Conservation (phyloP, 805 yeast genomes). For the Lipomyces yamadae region DNA sequence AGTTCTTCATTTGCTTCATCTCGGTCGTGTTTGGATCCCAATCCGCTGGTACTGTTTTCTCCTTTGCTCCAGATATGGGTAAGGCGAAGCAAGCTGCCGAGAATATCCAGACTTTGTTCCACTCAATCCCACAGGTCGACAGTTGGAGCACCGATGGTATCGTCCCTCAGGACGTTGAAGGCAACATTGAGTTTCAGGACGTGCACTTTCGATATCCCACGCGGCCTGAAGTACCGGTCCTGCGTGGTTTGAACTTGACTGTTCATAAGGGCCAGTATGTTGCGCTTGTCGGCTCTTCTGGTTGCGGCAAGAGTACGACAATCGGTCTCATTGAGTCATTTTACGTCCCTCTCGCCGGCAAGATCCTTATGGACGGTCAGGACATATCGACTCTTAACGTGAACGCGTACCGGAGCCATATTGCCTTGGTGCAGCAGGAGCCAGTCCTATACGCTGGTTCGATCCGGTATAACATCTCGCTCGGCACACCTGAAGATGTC, state of each 20-base stretch:
- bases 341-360: conserved; percentile 57
- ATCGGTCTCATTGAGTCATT: conserved; percentile 61
- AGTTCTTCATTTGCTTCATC: conserved; percentile 49
- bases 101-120: conserved; percentile 45
- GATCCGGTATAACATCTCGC: conserved; percentile 72
- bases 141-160: conserved; percentile 43
- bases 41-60: conserved; percentile 50
- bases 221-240: conserved; percentile 41
- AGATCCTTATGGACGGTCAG: conserved; percentile 58
- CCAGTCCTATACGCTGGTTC: conserved; percentile 73
- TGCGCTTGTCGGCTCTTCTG: conserved; percentile 90
- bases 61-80: conserved; percentile 53
- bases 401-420: conserved; percentile 55
- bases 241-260: conserved; percentile 39
- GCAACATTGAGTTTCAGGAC: conserved; percentile 57
- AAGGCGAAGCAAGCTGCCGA: conserved; percentile 49
- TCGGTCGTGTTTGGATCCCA: conserved; percentile 52
- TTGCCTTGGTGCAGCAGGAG: conserved; percentile 69
- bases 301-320: conserved; percentile 54
- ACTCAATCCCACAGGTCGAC: conserved; percentile 47
- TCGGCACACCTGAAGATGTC: conserved; percentile 44
- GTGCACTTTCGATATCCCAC: conserved; percentile 45
- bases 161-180: conserved; percentile 45
- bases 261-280: conserved; percentile 80
- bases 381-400: conserved; percentile 56